Evolutionary conservation across 306 rosid genomes (phyloP).

Genomic region (Prunus kanzakura): DNA sequence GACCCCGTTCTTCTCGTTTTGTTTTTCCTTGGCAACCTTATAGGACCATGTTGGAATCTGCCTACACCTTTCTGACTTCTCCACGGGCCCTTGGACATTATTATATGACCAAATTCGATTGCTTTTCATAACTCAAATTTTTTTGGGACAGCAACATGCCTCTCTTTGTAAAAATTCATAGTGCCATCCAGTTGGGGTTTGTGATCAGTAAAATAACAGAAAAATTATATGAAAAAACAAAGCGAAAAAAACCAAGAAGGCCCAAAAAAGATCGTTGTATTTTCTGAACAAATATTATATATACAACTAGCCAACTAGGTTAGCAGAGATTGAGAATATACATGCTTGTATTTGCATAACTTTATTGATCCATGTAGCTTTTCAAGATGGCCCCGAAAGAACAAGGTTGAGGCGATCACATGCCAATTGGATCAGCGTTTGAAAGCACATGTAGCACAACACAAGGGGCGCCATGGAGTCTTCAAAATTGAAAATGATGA

Average conservation of each 20-base stretch:
- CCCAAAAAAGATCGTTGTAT: not conserved
- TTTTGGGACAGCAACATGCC: not conserved
- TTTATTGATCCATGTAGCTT: not conserved
- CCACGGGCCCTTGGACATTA: too few relatives aligned
- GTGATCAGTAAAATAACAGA: not conserved
- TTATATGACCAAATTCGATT: too few relatives aligned
- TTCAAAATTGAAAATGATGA: not conserved
- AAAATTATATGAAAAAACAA: not conserved
- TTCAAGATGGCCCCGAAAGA: not conserved
- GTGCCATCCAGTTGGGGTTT: not conserved
- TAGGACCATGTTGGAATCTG: not conserved
- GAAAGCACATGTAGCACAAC: not conserved
- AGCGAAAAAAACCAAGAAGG: not conserved
- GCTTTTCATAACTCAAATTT: too few relatives aligned
- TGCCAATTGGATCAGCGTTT: constrained; percentile 1
- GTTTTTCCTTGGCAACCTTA: not conserved
- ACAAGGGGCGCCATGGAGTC: not conserved
- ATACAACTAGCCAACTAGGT: too few relatives aligned
- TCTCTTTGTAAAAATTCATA: not conserved
- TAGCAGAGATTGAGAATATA: not conserved
- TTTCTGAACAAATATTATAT: too few relatives aligned
- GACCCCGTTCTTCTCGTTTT: not conserved
- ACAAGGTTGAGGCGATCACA: not conserved
- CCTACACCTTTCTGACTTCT: too few relatives aligned
- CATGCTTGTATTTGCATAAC: not conserved